phyloP scores from a whole-genome alignment of 768 basidiomycete genomes.

The Auriscalpium orientale region DNA sequence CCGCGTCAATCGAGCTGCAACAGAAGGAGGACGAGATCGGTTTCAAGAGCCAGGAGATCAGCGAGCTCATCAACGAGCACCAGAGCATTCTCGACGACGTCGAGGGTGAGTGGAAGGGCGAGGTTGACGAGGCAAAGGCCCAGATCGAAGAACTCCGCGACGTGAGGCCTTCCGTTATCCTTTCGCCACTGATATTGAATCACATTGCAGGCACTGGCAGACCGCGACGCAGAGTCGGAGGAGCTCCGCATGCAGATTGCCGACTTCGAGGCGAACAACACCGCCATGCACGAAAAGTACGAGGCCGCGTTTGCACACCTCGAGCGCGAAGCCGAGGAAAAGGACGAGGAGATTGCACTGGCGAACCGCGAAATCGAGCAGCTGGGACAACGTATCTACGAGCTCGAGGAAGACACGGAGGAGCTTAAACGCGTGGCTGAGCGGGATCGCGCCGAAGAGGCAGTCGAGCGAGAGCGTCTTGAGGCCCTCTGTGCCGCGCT shows the following conservation, averaged over 20 bases:
- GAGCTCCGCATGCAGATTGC: conserved; percentile 65
- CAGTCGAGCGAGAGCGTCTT: conserved; percentile 57
- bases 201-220: conserved; percentile 52
- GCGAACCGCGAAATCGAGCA: conserved; percentile 74
- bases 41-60: conserved; percentile 66
- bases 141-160: conserved; percentile 78
- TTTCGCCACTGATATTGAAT: neutral
- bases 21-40: conserved; percentile 86
- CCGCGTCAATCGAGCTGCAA: conserved; percentile 73
- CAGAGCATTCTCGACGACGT: conserved; percentile 63
- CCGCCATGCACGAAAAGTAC: conserved; percentile 66
- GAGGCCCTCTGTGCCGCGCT: conserved; percentile 63
- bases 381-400: conserved; percentile 69
- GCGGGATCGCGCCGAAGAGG: conserved; percentile 62
- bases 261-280: conserved; percentile 66
- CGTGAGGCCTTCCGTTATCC: conserved; percentile 31
- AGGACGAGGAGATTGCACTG: conserved; percentile 68
- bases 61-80: conserved; percentile 71
- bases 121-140: conserved; percentile 71
- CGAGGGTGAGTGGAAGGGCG: conserved; percentile 82
- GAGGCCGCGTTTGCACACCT: conserved; percentile 69
- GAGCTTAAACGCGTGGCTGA: conserved; percentile 65
- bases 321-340: conserved; percentile 70
- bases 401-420: conserved; percentile 84
- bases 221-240: conserved; percentile 73